Conservation (phyloP, 768 basidiomycete species). For the Brasilioporus rufonigricans region DNA sequence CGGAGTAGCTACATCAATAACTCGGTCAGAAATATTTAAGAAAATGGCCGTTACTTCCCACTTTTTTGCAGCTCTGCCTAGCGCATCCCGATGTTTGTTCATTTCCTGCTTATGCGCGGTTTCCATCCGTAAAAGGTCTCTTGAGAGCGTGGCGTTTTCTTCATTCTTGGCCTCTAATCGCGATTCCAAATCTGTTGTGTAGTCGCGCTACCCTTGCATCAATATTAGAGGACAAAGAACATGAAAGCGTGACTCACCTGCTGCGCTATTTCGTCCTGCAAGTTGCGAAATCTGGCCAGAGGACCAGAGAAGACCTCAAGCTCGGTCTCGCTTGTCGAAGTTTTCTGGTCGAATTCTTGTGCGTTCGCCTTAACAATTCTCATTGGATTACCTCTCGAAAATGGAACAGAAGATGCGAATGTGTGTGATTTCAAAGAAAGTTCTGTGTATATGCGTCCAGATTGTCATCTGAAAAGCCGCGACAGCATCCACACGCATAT, state of each 20-base stretch:
- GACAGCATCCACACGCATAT: slow-evolving; percentile 12
- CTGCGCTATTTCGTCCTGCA: slow-evolving; percentile 9
- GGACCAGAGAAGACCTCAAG: slow-evolving; percentile 3
- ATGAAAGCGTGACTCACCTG: slow-evolving; percentile 7
- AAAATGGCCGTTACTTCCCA: slow-evolving; percentile 1
- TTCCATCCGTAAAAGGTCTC: slow-evolving; percentile 13
- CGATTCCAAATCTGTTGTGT: slow-evolving; percentile 19
- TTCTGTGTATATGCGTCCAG: slow-evolving; percentile 17
- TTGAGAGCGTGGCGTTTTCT: slow-evolving; percentile 11
- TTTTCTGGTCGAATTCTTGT: slow-evolving; percentile 3
- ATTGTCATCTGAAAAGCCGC: neutral
- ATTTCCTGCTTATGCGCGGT: slow-evolving; percentile 9
- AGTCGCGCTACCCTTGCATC: slow-evolving; percentile 13
- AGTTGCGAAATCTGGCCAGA: neutral
- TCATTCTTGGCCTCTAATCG: slow-evolving; percentile 16
- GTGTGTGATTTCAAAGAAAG: neutral
- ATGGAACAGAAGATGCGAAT: neutral
- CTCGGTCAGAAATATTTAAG: neutral
- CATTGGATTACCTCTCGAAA: slow-evolving; percentile 10
- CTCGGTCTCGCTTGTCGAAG: neutral
- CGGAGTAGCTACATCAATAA: slow-evolving; percentile 22
- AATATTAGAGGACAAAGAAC: neutral
- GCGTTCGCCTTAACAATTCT: neutral
- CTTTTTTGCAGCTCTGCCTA: slow-evolving; percentile 20
- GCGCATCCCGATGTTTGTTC: slow-evolving; percentile 17